phyloP scores from a whole-genome alignment of 164 flowering plant genomes.

The Chloranthus sessilifolius region DNA sequence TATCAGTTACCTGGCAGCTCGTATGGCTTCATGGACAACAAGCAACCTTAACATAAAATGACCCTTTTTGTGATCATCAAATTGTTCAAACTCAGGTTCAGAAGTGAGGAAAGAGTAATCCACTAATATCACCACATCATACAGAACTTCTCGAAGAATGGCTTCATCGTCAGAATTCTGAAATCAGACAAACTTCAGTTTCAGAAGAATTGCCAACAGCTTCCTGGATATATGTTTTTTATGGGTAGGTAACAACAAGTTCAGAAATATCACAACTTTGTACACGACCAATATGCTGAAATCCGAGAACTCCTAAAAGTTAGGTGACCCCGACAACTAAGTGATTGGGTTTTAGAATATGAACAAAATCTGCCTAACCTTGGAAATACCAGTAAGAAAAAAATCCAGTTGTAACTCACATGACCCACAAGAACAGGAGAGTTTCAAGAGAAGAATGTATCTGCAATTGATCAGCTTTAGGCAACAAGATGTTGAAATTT shows the following conservation, averaged over 20 bases:
- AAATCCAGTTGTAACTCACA: no score
- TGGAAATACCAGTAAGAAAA: no score
- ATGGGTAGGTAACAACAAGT: background rate
- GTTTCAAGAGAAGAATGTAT: no score
- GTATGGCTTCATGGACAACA: slow-evolving; percentile 46
- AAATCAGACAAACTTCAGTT: slow-evolving; percentile 4
- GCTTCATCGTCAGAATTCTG: slow-evolving; percentile 49
- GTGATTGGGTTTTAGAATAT: no score
- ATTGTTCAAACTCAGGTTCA: slow-evolving; percentile 18
- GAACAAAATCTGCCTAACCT: no score
- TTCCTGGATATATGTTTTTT: background rate
- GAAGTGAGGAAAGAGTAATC: slow-evolving; percentile 58
- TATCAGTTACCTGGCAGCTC: slow-evolving; percentile 36
- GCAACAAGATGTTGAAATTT: no score
- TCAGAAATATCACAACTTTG: background rate
- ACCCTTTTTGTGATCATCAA: slow-evolving; percentile 27
- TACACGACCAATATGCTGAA: no score
- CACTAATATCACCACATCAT: slow-evolving; percentile 59
- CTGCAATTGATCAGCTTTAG: no score
- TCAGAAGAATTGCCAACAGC: background rate
- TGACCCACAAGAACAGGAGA: no score
- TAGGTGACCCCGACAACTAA: no score
- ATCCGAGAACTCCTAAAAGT: no score
- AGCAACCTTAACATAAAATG: slow-evolving; percentile 41
- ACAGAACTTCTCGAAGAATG: slow-evolving; percentile 39